phyloP scores from a whole-genome alignment of 208 protist genomes.

The Leishmania turanica region DNA sequence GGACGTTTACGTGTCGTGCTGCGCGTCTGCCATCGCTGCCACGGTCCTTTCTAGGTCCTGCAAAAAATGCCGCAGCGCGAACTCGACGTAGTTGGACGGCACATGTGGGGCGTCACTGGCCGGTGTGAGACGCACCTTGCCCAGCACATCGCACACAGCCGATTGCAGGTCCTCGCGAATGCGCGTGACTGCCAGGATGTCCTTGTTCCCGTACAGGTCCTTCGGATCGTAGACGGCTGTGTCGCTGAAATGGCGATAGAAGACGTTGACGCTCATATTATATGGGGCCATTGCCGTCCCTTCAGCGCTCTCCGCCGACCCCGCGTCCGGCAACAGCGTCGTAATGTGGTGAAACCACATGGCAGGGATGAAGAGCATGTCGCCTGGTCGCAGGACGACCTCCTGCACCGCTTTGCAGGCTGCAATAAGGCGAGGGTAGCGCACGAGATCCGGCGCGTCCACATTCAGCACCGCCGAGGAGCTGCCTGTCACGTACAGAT shows the following conservation, averaged over 20 bases:
- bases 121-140: constrained; percentile 1
- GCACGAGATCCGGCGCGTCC: constrained; percentile 68
- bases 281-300: constrained; percentile 15
- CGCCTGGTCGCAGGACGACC: constrained; percentile 85
- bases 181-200: constrained; percentile 58
- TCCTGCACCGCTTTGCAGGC: constrained; percentile 71
- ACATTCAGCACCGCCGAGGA: constrained; percentile 87
- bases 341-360: constrained; percentile 94
- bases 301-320: neutral
- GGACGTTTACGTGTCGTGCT: neutral
- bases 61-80: constrained; percentile 81
- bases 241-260: constrained; percentile 78
- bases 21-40: constrained; percentile 35
- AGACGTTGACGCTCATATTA: constrained; percentile 89
- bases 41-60: constrained; percentile 72
- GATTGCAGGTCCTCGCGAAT: constrained; percentile 50
- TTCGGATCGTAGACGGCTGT: constrained; percentile 71
- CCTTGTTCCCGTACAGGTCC: constrained; percentile 92
- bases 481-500: constrained; percentile 92
- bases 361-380: constrained; percentile 94
- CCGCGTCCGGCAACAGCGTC: constrained; percentile 40
- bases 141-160: constrained; percentile 30
- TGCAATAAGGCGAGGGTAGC: constrained; percentile 84
- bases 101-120: constrained; percentile 14
- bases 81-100: constrained; percentile 63